phyloP scores from a whole-genome alignment of 2,329 filamentous ascomycete species.

The Aspergillus brunneoviolaceus region DNA sequence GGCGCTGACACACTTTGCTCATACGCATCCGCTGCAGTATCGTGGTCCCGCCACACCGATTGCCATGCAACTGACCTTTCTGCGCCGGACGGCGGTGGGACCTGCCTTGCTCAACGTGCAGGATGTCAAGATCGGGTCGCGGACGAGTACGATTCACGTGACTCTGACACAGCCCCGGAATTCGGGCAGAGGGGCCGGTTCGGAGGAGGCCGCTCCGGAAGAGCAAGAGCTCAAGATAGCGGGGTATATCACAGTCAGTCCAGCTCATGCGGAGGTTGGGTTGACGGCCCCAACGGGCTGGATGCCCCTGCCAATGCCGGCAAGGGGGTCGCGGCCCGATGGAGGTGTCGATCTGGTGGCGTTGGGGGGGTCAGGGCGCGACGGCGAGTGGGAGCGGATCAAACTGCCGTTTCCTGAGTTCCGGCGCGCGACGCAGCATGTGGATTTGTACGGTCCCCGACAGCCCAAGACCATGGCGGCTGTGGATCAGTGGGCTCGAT shows the following conservation, averaged over 20 bases:
- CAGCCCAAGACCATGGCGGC: constrained; percentile 17
- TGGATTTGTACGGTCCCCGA: constrained; percentile 50
- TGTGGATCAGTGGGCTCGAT: constrained; percentile 67
- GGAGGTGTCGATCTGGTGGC: constrained; percentile 25
- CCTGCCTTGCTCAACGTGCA: constrained; percentile 58
- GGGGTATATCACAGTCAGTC: constrained; percentile 64
- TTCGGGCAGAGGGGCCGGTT: constrained; percentile 19
- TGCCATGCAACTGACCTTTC: constrained; percentile 64
- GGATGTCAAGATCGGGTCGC: constrained; percentile 64
- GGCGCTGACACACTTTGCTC: constrained; percentile 59
- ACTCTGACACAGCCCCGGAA: constrained; percentile 48
- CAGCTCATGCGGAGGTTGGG: constrained; percentile 60
- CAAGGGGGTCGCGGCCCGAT: constrained; percentile 37
- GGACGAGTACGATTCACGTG: constrained; percentile 64
- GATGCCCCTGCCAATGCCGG: constrained; percentile 48
- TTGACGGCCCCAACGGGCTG: constrained; percentile 57
- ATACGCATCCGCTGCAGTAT: constrained; percentile 55
- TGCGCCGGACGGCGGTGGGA: constrained; percentile 62
- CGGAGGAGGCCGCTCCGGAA: constrained; percentile 28
- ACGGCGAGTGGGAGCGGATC: constrained; percentile 28
- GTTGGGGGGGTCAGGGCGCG: constrained; percentile 23
- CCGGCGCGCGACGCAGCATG: constrained; percentile 51
- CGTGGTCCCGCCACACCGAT: constrained; percentile 56
- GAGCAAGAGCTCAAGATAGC: constrained; percentile 59
- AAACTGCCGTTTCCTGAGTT: constrained; percentile 36